Evolutionary conservation across 2,329 filamentous ascomycete species (phyloP), one percentile per base, ranked within the genome.

Genomic region (Exophiala viscosa): DNA sequence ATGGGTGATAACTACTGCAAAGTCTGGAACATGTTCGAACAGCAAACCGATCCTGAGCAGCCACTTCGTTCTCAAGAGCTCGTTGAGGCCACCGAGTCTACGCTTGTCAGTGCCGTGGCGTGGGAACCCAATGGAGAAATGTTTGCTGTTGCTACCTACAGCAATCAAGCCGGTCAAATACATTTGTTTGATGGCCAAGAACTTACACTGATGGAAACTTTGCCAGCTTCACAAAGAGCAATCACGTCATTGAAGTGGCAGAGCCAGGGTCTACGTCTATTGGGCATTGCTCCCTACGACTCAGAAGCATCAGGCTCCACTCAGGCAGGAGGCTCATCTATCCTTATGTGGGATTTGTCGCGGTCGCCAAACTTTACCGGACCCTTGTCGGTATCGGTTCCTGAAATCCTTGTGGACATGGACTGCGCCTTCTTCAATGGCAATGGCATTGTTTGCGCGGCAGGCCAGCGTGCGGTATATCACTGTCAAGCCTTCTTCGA

Each of bases 141-240:
- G 53, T 60, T 77, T 43, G 75, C 74, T 18, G 70, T 77, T 14
- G 74, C 75, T 13, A 75, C 73, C 17, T 74, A 70, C 52, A 68
- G 67, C 47, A 68, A 74, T 45, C 64, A 69, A 57, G 65, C 69
- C 33, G 73, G 72, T 13, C 67, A 71, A 11, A 70, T 77, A 67
- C 53, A 73, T 73, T 64, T 77, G 70, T 60, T 58, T 58, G 69
- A 75, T 39, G 65, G 69, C 11, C 63, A 70, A 28, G 74, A 74
- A 20, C 67, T 70, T 31, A 69, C 68, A 5, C 64, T 64, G 14
- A 45, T 74, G 11, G 74, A 76, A 53, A 58, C 72, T n/a, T 62
- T 77, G 9, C 72, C 74, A 1, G 72, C 73, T 38, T 68, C 73
- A 5, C 72, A 73, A 28, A 66, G 69, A 32, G 69, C 73, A 61